These are phyloP conservation scores for Gomphus bonarii DNA, from an alignment of 1,284 basidiomycete genomes.

Conservation along the genomic window DNA sequence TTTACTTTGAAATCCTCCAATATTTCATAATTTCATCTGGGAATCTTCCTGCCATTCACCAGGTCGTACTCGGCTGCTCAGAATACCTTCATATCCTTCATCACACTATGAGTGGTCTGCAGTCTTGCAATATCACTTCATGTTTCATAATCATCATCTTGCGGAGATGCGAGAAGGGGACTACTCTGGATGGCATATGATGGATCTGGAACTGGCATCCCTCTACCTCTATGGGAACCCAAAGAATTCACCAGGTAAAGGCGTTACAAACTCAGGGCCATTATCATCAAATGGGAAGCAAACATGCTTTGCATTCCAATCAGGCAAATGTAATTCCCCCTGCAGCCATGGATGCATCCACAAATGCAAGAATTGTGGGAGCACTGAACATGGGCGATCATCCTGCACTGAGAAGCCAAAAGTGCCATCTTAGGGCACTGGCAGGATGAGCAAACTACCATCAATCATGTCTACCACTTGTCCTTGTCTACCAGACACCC, in stretches of 20 bases:
- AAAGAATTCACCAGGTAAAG: too few species aligned
- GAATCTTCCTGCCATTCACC: too few species aligned
- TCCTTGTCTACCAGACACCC: not conserved
- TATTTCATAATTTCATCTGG: conserved; percentile 24
- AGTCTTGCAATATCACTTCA: conserved; percentile 26
- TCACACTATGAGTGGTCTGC: conserved; percentile 25
- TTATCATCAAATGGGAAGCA: not conserved
- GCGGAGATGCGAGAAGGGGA: too few species aligned
- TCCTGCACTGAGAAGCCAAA: not conserved
- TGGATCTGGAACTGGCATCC: not conserved
- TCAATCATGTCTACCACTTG: not conserved
- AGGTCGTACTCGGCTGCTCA: too few species aligned
- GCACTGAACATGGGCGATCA: not conserved
- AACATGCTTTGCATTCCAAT: too few species aligned
- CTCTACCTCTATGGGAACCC: conserved; percentile 1
- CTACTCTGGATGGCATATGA: not conserved
- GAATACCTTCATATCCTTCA: conserved; percentile 21
- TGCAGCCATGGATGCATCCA: not conserved
- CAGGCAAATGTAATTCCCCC: too few species aligned
- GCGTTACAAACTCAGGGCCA: not conserved
- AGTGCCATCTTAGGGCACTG: not conserved
- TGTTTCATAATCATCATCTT: too few species aligned
- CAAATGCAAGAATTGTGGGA: conserved; percentile 1
- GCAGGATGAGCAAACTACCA: not conserved
- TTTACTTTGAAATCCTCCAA: conserved; percentile 21